These are phyloP conservation scores for Eucalyptus paniculata DNA, from an alignment of 345 rosid genomes.

Conservation along the genomic window DNA sequence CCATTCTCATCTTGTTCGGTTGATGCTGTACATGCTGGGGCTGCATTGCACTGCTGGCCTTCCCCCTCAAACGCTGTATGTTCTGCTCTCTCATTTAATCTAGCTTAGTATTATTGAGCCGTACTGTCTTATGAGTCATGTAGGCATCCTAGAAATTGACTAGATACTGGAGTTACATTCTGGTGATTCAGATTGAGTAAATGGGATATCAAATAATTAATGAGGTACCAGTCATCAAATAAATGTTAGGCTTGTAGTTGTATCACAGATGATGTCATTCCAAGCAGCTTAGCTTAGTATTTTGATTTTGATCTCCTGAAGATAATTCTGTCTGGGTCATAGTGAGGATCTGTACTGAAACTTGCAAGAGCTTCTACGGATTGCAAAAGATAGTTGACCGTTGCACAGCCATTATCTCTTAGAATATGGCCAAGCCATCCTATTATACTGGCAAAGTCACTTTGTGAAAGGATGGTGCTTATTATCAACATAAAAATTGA, in stretches of 20 bases:
- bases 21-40: constrained; percentile 95
- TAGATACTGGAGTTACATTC: neutral
- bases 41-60: constrained; percentile 96
- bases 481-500: neutral
- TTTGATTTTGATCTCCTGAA: neutral
- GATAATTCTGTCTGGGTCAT: neutral
- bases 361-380: neutral
- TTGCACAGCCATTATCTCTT: neutral
- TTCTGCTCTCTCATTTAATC: neutral
- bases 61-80: constrained; percentile 84
- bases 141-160: neutral
- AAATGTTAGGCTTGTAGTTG: neutral
- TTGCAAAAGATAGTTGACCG: neutral
- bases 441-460: neutral
- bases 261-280: neutral
- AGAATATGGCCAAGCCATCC: neutral
- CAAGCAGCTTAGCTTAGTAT: neutral
- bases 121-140: neutral
- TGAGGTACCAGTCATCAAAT: neutral
- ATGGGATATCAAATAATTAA: neutral
- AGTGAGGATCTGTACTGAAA: neutral
- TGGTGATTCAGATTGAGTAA: neutral
- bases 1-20: constrained; percentile 74
- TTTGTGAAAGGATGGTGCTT: neutral
- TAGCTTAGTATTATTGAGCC: neutral